These are phyloP conservation scores for Naegleria gruberi DNA, from an alignment of 208 protist genomes.

Conservation along the genomic window DNA sequence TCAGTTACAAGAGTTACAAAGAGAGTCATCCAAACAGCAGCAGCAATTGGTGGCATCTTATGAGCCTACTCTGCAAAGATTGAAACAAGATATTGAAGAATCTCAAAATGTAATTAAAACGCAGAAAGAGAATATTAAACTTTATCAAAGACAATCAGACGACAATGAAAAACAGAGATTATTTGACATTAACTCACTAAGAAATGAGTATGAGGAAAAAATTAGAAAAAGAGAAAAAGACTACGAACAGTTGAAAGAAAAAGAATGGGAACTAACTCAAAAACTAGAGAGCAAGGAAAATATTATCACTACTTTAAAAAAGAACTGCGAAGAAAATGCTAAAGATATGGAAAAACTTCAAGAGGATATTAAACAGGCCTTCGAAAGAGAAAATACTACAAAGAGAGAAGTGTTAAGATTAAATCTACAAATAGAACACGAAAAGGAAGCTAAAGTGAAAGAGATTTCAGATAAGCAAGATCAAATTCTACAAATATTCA, in stretches of 20 bases:
- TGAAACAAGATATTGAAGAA: neutral
- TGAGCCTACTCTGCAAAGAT: neutral
- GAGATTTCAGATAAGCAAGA: neutral
- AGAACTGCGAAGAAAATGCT: neutral
- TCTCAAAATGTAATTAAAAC: neutral
- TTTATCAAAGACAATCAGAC: neutral
- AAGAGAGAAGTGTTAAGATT: neutral
- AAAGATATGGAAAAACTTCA: neutral
- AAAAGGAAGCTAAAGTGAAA: neutral
- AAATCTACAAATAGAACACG: neutral
- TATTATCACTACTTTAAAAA: neutral
- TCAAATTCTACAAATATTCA: neutral
- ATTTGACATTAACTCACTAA: neutral
- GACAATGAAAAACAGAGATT: neutral
- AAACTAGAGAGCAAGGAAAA: neutral
- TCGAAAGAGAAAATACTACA: neutral
- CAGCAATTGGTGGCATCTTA: neutral
- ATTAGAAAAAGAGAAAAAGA: neutral
- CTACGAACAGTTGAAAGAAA: neutral
- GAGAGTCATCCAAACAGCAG: neutral
- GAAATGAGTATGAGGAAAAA: neutral
- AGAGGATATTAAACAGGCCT: neutral
- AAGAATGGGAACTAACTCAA: neutral
- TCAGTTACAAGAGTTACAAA: neutral
- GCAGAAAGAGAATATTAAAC: neutral